These are phyloP conservation scores for Yarrowia sp. DNA, from an alignment of 805 yeast genomes.

Conservation along the genomic window DNA sequence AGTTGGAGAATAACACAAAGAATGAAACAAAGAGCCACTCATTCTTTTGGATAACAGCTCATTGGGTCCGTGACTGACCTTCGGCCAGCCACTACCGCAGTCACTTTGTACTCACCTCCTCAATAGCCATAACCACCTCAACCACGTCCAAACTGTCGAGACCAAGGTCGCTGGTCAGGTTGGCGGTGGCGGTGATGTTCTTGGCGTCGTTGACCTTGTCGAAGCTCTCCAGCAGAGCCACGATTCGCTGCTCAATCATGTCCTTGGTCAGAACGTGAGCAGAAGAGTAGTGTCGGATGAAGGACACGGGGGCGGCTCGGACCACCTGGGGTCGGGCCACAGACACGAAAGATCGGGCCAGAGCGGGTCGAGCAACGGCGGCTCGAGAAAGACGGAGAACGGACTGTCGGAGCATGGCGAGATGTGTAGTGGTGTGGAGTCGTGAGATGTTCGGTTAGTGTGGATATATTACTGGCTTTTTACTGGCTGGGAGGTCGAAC, in stretches of 20 bases:
- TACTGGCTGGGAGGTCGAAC: conserved; percentile 36
- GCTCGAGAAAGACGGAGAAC: conserved; percentile 38
- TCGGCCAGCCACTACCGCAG: conserved; percentile 3
- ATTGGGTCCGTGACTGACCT: conserved; percentile 2
- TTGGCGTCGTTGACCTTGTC: conserved; percentile 62
- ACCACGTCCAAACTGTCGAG: conserved; percentile 93
- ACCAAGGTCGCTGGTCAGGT: conserved; percentile 67
- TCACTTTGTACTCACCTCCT: conserved; percentile 83
- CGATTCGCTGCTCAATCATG: conserved; percentile 80
- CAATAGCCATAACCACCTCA: conserved; percentile 94
- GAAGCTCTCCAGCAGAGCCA: conserved; percentile 73
- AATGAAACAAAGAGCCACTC: too few relatives aligned
- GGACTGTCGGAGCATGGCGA: conserved; percentile 35
- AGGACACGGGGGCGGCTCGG: conserved; percentile 31
- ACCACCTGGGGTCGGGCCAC: conserved; percentile 31
- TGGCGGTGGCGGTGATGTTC: conserved; percentile 46
- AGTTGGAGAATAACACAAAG: too few relatives aligned
- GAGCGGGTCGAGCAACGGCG: conserved; percentile 33
- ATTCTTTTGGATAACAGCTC: too few relatives aligned
- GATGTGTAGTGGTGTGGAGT: neutral
- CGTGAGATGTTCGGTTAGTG: neutral
- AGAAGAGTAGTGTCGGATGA: conserved; percentile 33
- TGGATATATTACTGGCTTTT: conserved; percentile 4
- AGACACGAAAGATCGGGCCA: conserved; percentile 24
- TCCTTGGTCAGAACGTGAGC: conserved; percentile 60